Evolutionary conservation across 257 asterid species (phyloP), one percentile per base, ranked within the genome.

Genomic region (Galeopsis tetrahit): DNA sequence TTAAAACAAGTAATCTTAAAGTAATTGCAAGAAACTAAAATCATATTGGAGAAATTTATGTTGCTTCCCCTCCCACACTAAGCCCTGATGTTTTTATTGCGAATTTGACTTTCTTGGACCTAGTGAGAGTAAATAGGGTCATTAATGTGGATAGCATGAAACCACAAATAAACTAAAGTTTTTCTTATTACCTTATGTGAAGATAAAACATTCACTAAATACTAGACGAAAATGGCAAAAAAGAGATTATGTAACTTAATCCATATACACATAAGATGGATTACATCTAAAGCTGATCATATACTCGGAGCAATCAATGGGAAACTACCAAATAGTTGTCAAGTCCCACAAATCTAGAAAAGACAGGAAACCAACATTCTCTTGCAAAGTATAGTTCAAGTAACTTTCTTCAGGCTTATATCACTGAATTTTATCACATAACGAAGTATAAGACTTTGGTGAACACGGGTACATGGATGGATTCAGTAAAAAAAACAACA

Each of bases 51-150:
- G 43, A 75, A 44, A 46, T 17, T 60, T 36, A 13, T 21, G 38
- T 43, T 60, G 72, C 64, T 71, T n/a, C 61, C 63, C 56, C 66
- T 63, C 44, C 57, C 21, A 35, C 34, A 14, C 60, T n/a, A 49
- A 63, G 8, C 59, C 67, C 31, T 59, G n/a, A 17, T 28, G 4
- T 43, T 33, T 48, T 68, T 53, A 17, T 28, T 5, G 31, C 55
- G 52, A 51, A 35, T 65, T 52, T 65, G 67, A 40, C 32, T 65
- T 42, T 48, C 38, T 15, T 55, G 43, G 40, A 14, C 48, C 34
- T 51, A 68, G 9, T 42, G 60, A 44, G 8, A 62, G 39, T 42
- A 49, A 66, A 46, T 46, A 46, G 65, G 59, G 11, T 40, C 53
- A 53, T 63, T 51, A 7, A 72, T 36, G 21, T 63, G 46, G 15